phyloP scores from a whole-genome alignment of 257 asterid species.

The Solanum pimpinellifolium region DNA sequence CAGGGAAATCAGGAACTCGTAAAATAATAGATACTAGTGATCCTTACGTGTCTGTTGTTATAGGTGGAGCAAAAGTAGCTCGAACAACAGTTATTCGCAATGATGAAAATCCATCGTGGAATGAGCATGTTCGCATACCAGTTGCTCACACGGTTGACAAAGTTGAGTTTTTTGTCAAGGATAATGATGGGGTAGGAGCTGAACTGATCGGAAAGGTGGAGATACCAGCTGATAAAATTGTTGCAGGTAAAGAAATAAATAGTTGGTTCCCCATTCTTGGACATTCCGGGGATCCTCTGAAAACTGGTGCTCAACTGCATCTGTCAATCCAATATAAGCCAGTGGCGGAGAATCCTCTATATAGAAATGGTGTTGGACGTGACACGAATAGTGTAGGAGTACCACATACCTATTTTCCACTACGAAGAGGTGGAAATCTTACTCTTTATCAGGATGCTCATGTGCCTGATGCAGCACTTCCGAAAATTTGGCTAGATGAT shows the following conservation, averaged over 20 bases:
- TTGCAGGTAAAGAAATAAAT: slow-evolving; percentile 28
- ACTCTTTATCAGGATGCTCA: slow-evolving; percentile 76
- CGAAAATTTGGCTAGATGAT: slow-evolving; percentile 42
- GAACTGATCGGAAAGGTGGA: slow-evolving; percentile 61
- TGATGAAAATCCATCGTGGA: slow-evolving; percentile 74
- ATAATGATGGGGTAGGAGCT: slow-evolving; percentile 80
- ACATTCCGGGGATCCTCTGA: slow-evolving; percentile 47
- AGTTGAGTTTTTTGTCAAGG: slow-evolving; percentile 80
- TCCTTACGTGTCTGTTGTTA: slow-evolving; percentile 74
- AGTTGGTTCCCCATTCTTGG: slow-evolving; percentile 70
- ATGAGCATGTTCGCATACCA: slow-evolving; percentile 64
- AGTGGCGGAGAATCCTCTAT: slow-evolving; percentile 11
- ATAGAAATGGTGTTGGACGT: slow-evolving; percentile 23
- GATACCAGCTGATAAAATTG: slow-evolving; percentile 39
- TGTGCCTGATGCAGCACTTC: slow-evolving; percentile 55
- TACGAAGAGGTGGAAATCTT: slow-evolving; percentile 62
- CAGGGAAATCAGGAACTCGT: not conserved
- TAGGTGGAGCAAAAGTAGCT: slow-evolving; percentile 75
- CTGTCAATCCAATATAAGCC: slow-evolving; percentile 4
- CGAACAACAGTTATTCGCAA: slow-evolving; percentile 72
- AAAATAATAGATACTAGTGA: slow-evolving; percentile 64
- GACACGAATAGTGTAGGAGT: slow-evolving; percentile 24
- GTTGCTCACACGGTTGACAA: slow-evolving; percentile 74
- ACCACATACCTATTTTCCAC: slow-evolving; percentile 60
- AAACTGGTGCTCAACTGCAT: slow-evolving; percentile 28